Evolutionary conservation across 2,329 filamentous ascomycete species (phyloP).

Genomic region (Diplodia mutila): DNA sequence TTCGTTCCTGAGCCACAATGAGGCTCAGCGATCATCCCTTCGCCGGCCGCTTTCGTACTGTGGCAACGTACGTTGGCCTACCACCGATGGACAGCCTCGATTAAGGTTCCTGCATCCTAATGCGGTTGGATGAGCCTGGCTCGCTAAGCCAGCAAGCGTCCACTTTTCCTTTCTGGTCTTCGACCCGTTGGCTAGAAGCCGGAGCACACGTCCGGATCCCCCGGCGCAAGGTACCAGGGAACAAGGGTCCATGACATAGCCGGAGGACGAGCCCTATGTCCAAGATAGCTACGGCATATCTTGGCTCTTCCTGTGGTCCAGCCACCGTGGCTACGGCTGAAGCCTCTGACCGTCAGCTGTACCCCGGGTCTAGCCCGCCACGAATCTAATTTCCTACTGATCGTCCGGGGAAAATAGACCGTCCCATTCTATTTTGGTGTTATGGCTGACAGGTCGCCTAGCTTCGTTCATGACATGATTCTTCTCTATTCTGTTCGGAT

Average conservation of each 20-base stretch:
- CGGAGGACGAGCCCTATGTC: not conserved
- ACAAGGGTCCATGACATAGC: not conserved
- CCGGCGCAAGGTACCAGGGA: not conserved
- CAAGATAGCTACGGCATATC: not conserved
- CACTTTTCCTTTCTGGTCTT: not conserved
- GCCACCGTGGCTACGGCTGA: slow-evolving; percentile 5
- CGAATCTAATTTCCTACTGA: not conserved
- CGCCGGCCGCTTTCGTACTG: no score
- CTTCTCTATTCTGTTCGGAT: no score
- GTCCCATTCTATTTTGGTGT: not conserved
- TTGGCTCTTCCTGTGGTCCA: not conserved
- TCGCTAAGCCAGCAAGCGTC: not conserved
- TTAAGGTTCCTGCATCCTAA: not conserved
- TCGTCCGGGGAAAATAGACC: not conserved
- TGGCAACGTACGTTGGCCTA: not conserved
- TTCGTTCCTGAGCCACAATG: not conserved
- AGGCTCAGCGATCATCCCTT: not conserved
- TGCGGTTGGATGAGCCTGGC: not conserved
- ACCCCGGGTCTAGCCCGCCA: not conserved
- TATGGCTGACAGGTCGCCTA: not conserved
- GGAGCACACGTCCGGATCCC: no score
- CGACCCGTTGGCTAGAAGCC: not conserved
- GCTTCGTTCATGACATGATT: no score
- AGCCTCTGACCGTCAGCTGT: not conserved
- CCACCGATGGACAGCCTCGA: not conserved